Base-by-base conservation (phyloP, 1,139 yeast species). In the Saccharomycopsis hybrid region DNA sequence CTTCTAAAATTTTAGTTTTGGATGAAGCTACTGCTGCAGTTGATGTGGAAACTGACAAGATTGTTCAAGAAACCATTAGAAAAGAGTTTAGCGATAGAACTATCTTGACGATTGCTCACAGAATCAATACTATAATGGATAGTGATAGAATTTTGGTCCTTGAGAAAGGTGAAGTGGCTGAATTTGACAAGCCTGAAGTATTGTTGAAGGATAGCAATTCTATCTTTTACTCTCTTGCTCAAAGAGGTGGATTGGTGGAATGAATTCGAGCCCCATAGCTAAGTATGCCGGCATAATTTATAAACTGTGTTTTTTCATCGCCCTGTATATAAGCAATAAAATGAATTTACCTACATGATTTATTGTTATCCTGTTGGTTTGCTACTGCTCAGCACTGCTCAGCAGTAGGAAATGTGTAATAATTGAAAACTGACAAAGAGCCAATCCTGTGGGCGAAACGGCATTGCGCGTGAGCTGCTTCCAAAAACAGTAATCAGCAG, bases 21-120 rank as follows among this genome's bases (percentile, higher is more conserved):
- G 98, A 92, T 65, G 98, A 92, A 69, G 97, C 97, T n/a, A 90
- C 97, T 3, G 97, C 97, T 2, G 96, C 96, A 1, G 96, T 92
- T 47, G 98, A 92, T 66, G 96, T 89, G 33, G 95, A 89, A 62
- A 92, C 98, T 1, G 98, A 92, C 66, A 71, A 82, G 58, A 76
- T 89, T 43, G 74, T 90, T 49, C 97, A 90, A 69, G 80, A 83
- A 60, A 90, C 97, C 0, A 90, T 90, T 52, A 78, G 97, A 65
- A 68, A 74, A 2, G 95, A 88, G 54, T 90, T 90, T 65, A 80
- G 82, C 59, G 88, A 89, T 56, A 77, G 96, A 64, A 90, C 97
- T 0, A 89, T 92, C 60, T 72, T 92, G 59, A 90, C 97, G 2
- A 90, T 92, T 70, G 97, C 97, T 1, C 97, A 92, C 67, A 78